Base-by-base conservation (phyloP, 192 early-diverging fungal genomes). In the Coemansia sp. region DNA sequence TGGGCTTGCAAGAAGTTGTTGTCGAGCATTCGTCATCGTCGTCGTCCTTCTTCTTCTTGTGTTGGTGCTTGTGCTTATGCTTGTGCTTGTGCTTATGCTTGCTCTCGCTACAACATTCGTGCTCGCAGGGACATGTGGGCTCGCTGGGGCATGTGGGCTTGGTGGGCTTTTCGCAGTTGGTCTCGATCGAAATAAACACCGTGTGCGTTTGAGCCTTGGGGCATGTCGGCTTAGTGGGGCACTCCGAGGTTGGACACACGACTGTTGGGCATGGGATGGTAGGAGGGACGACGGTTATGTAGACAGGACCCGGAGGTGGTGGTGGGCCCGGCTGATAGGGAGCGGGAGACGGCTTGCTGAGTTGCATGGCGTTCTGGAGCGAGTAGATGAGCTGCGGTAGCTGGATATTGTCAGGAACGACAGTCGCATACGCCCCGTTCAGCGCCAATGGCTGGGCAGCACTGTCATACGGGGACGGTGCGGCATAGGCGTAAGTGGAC, bases 161-260 rank as follows among this genome's bases (percentile, higher is more conserved):
- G 46, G 60, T 35, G 33, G 57, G 43, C 23, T 58, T 72, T 7
- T 26, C 64, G 26, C 17, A 65, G 69, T 77, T 64, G 64, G 69
- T 75, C 73, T 83, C 80, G 9, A 83, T 47, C 23, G 80, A 83
- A 13, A 75, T 61, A 23, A 72, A 75, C 16, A 77, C 80, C 0
- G 72, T 77, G 70, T 83, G 80, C 21, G 75, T 77, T 3, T 47
- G 13, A 3, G 46, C 53, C 61, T 67, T 67, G 52, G 6, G 30
- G 61, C 49, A 43, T 11, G 44, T 21, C 8, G 46, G 21, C 11
- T 6, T 57, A 14, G 57, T 17, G 26, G 55, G 55, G 6, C 39
- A 46, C 16, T 9, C n/a, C 10, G 10, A 2, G 28, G 63, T 16
- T 38, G 32, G 35, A 32, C 32, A 21, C 13, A 35, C 13, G 42